Percentiles rank a stretch among this genome's conserved stretches.
These are phyloP conservation scores for Monotropa hypopitys DNA, from an alignment of 179 eudicot genomes.

Conservation along the genomic window DNA sequence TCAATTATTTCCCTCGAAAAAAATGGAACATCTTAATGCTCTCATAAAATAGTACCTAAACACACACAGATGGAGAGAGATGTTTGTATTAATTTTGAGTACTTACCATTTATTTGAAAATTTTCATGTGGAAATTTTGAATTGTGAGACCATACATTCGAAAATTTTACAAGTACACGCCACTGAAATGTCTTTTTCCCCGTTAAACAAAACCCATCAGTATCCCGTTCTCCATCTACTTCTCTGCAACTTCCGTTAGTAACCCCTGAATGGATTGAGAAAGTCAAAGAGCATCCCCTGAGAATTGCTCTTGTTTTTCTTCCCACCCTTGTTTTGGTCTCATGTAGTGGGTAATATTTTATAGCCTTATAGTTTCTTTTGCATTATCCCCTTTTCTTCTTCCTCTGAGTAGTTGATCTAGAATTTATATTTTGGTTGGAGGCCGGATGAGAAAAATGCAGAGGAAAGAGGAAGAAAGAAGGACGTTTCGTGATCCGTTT, in stretches of 20 bases:
- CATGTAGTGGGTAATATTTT: not conserved
- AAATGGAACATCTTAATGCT: no score
- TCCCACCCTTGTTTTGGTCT: not conserved
- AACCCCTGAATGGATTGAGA: not conserved
- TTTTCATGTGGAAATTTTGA: no score
- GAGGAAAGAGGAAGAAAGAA: not conserved
- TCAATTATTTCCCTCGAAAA: no score
- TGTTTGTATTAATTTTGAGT: no score
- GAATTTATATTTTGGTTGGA: conserved; percentile 10
- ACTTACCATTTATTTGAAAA: no score
- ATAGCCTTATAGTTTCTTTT: not conserved
- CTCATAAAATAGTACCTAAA: no score
- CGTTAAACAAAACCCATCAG: no score
- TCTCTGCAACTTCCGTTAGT: not conserved
- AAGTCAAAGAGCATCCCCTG: conserved; percentile 1
- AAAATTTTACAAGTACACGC: no score
- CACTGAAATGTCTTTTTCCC: no score
- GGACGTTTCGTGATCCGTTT: not conserved
- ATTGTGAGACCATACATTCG: no score
- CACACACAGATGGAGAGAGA: no score
- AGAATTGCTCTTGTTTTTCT: not conserved
- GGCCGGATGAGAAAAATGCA: conserved; percentile 11
- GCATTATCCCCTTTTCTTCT: not conserved
- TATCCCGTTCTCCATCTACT: not conserved
- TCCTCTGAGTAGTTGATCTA: conserved; percentile 12